Evolutionary conservation across 306 rosid genomes (phyloP).

Genomic region (Fagus sylvatica): DNA sequence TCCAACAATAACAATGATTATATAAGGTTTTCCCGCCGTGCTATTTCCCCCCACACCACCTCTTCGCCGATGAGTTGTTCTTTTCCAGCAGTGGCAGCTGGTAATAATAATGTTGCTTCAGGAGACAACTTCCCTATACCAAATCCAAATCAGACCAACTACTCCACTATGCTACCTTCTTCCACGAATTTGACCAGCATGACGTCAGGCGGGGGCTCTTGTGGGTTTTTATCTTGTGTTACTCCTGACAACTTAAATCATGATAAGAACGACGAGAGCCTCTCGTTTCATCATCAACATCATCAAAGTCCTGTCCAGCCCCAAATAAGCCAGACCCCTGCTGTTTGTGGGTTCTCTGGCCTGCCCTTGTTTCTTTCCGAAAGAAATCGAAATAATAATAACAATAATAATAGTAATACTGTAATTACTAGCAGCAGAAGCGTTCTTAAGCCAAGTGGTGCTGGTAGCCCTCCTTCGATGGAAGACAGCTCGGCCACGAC

Average conservation of each 20-base stretch:
- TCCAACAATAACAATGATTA: conserved; percentile 8
- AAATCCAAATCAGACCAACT: conserved; percentile 57
- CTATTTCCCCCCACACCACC: too few relatives aligned
- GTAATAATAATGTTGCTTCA: background rate
- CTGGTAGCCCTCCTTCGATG: conserved; percentile 31
- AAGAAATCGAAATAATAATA: conserved; percentile 20
- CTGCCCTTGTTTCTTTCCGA: conserved; percentile 84
- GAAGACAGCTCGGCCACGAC: conserved; percentile 55
- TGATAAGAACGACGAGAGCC: background rate
- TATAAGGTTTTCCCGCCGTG: conserved; percentile 54
- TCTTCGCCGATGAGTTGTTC: too few relatives aligned
- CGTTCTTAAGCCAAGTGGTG: conserved; percentile 18
- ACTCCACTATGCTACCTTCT: conserved; percentile 78
- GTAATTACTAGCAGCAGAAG: background rate
- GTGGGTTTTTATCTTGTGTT: conserved; percentile 32
- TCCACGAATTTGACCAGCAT: conserved; percentile 38
- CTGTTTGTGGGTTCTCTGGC: conserved; percentile 90
- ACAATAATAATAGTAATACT: background rate
- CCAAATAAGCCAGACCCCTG: conserved; percentile 40
- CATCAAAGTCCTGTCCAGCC: background rate
- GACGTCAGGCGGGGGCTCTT: conserved; percentile 45
- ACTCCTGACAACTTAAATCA: conserved; percentile 21
- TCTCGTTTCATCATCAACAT: too few relatives aligned
- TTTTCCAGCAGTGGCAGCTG: background rate
- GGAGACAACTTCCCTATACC: conserved; percentile 6